phyloP scores from a whole-genome alignment of 805 yeast species.

The Candida caryicola region DNA sequence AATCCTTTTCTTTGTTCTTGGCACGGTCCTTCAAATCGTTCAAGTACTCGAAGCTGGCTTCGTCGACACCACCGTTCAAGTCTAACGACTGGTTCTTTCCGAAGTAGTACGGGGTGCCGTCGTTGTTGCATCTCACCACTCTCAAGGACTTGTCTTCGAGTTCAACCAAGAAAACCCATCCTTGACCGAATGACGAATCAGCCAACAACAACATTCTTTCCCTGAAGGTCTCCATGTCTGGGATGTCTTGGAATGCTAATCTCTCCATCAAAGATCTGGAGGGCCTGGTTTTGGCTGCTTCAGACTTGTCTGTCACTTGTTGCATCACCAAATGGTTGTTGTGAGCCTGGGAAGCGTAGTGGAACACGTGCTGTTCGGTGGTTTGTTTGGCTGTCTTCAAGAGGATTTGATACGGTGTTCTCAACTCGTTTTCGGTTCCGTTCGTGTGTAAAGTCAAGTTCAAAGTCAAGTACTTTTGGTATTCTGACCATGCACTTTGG shows the following conservation, averaged over 20 bases:
- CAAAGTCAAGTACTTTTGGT: slow-evolving; percentile 65
- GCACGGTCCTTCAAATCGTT: slow-evolving; percentile 42
- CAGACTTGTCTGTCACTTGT: slow-evolving; percentile 44
- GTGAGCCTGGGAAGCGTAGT: slow-evolving; percentile 86
- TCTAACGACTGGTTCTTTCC: slow-evolving; percentile 71
- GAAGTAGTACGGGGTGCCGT: slow-evolving; percentile 74
- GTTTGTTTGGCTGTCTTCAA: slow-evolving; percentile 65
- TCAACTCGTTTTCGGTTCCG: slow-evolving; percentile 78
- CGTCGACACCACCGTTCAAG: slow-evolving; percentile 67
- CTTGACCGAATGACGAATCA: slow-evolving; percentile 58
- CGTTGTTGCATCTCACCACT: slow-evolving; percentile 58
- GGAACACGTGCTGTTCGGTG: slow-evolving; percentile 68
- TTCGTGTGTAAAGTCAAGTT: slow-evolving; percentile 61
- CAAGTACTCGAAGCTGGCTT: slow-evolving; percentile 50
- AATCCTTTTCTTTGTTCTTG: slow-evolving; percentile 47
- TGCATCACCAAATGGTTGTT: slow-evolving; percentile 88
- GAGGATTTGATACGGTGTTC: slow-evolving; percentile 69
- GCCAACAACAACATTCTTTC: slow-evolving; percentile 49
- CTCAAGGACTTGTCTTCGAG: slow-evolving; percentile 55
- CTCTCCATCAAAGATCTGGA: slow-evolving; percentile 38
- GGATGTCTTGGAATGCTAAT: slow-evolving; percentile 31
- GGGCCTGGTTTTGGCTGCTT: slow-evolving; percentile 35
- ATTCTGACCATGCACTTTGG: slow-evolving; percentile 73
- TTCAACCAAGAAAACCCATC: slow-evolving; percentile 76
- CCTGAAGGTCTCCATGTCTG: slow-evolving; percentile 49